phyloP scores from a whole-genome alignment of 1,284 basidiomycete species.

The Hemileia vastatrix region DNA sequence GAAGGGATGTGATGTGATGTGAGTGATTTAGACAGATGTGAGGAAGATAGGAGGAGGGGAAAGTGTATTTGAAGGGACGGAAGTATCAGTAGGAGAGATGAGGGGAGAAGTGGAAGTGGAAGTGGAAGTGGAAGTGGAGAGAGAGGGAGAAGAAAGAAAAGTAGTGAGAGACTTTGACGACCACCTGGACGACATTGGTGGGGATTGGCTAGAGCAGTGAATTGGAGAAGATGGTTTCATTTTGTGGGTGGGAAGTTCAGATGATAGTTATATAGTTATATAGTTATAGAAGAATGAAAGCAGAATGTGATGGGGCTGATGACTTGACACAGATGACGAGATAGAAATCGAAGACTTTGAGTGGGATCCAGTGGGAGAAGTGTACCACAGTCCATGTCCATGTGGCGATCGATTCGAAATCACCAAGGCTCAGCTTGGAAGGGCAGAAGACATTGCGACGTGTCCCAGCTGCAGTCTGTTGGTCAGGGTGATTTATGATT shows the following conservation, averaged over 20 bases:
- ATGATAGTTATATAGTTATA: background rate
- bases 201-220: conserved; percentile 19
- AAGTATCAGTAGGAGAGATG: no score
- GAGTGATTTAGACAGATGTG: no score
- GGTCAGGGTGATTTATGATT: conserved; percentile 88
- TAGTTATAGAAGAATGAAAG: background rate
- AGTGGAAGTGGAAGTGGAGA: no score
- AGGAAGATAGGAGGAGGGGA: no score
- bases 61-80: no score
- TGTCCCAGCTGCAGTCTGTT: conserved; percentile 94
- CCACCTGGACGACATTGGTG: conserved; percentile 17
- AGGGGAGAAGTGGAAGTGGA: no score
- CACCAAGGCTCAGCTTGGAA: conserved; percentile 68
- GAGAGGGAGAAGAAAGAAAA: no score
- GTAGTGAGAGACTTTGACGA: conserved; percentile 23
- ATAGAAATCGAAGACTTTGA: conserved; percentile 93
- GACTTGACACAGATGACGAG: conserved; percentile 63
- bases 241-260: background rate
- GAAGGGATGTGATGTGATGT: no score
- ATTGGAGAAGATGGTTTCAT: background rate
- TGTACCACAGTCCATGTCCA: conserved; percentile 94
- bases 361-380: conserved; percentile 71
- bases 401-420: conserved; percentile 99
- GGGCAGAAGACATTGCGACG: conserved; percentile 91
- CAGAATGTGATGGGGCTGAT: no score